Percentiles rank a stretch among this genome's conserved stretches.
phyloP scores from a whole-genome alignment of 768 basidiomycete species.

The Boletus coccyginus region DNA sequence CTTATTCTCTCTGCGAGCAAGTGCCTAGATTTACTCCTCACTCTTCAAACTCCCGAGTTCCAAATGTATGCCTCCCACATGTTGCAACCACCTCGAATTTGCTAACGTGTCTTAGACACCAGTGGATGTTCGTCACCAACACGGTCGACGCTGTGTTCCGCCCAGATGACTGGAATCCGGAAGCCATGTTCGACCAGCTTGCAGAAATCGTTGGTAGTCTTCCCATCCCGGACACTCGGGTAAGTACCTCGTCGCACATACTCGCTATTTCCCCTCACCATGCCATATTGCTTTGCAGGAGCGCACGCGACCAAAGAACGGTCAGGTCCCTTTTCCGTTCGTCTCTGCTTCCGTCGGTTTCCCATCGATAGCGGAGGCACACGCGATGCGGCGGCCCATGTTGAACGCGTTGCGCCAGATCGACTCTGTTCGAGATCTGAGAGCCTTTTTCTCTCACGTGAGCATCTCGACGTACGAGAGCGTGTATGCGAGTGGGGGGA shows the following conservation, averaged over 20 bases:
- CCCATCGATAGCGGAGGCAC: slow-evolving; percentile 36
- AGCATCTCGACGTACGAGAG: slow-evolving; percentile 90
- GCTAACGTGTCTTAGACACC: slow-evolving; percentile 54
- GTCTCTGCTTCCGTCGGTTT: slow-evolving; percentile 19
- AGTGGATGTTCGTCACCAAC: slow-evolving; percentile 99
- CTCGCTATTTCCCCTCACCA: not conserved
- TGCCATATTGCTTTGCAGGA: slow-evolving; percentile 15
- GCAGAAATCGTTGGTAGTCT: slow-evolving; percentile 78
- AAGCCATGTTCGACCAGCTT: slow-evolving; percentile 88
- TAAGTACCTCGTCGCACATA: not conserved
- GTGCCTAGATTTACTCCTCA: slow-evolving; percentile 88
- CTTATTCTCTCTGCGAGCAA: slow-evolving; percentile 89
- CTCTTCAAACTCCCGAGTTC: slow-evolving; percentile 95
- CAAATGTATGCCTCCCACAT: slow-evolving; percentile 65
- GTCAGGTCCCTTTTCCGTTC: slow-evolving; percentile 22
- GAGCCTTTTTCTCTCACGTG: slow-evolving; percentile 88
- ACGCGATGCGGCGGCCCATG: slow-evolving; percentile 69
- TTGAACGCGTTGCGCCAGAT: slow-evolving; percentile 68
- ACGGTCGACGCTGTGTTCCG: slow-evolving; percentile 93
- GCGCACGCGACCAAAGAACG: slow-evolving; percentile 23
- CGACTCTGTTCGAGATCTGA: slow-evolving; percentile 79
- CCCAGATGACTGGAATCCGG: slow-evolving; percentile 78
- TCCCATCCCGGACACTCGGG: slow-evolving; percentile 42
- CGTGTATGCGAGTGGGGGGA: slow-evolving; percentile 77
- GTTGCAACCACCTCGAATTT: not conserved